Base-by-base conservation (phyloP, 768 basidiomycete species). In the Tylopilus sp. region DNA sequence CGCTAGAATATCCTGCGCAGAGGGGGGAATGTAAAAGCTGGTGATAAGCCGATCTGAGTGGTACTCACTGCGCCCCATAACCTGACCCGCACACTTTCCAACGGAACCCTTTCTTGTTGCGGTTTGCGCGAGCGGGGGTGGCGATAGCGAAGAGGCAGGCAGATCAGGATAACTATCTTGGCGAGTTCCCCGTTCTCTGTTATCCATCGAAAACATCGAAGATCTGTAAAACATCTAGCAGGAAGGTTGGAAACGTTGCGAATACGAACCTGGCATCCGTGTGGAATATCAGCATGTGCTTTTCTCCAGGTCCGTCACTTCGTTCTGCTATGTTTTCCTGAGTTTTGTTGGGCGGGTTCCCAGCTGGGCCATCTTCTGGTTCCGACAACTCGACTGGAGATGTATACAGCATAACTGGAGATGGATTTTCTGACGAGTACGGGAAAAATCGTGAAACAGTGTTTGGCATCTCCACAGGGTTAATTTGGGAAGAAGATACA, bases 261-360 rank as follows among this genome's bases (percentile, higher is more conserved):
- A 3, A 40, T 8, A 33, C 29, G 28, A 31, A 59, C 58, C 31
- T n/a, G n/a, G n/a, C n/a, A 13, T 58, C 28, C n/a, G 45, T 25
- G 16, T 50, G 41, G 5, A 49, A 3, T 1, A 30, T 17, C 4
- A 19, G 45, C 3, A 2, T 24, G 14, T 40, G 40, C 17, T 34
- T 45, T 30, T 50, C 54, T 31, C 53, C 3, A 33, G 41, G 9
- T 48, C 34, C 16, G n/a, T n/a, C n/a, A n/a, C n/a, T n/a, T n/a
- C 30, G 38, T 31, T 44, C 3, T 10, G 31, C 14, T 12, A 22
- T 10, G 12, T 6, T 14, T 19, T 24, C 21, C 3, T 29, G 36
- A 5, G 11, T 19, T 19, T 25, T 14, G 9, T 28, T n/a, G 9
- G 12, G 17, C 24, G 3, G 17, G 4, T 12, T 19, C 25, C 8